Base-by-base conservation (phyloP, 805 yeast genomes). In the Suhomyces sp. region DNA sequence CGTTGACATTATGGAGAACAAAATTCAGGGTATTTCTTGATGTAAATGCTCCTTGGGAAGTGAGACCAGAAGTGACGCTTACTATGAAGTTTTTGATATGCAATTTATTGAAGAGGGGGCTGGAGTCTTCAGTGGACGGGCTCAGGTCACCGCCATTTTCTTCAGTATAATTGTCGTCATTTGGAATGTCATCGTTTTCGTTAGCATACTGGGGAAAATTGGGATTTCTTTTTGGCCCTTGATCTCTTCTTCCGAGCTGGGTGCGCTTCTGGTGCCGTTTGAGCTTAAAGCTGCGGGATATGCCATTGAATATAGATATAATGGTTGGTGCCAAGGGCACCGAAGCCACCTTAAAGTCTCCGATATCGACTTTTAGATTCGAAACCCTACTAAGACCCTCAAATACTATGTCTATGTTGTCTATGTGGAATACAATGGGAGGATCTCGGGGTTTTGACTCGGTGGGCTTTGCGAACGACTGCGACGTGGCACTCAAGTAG, bases 401-500 rank as follows among this genome's bases (percentile, higher is more conserved):
- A 56, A 85, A 84, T 4, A 73, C 68, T 1, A 80, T 51, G 2
- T 63, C 64, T 4, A 78, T 56, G 8, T 61, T 50, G 57, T 79
- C 78, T n/a, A 75, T 61, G 53, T 63, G 60, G 7, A 65, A 55
- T 5, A 76, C 44, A 7, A 61, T 50, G 2, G 66, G 64, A 6
- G 60, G 57, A 0, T 49, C 52, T 9, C n/a, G 24, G 5, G 50
- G 4, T 13, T 41, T 21, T 27, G 40, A 29, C 6, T 21, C 7
- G 2, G 24, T 33, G 13, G 25, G 22, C 47, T 53, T 52, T 13
- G 58, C 55, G 46, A 77, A 69, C 1, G 82, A 62, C 47, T 79
- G 77, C 0, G 89, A 83, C 9, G 86, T 74, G 2, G 96, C 96
- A 66, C 96, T 88, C 92, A 88, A 83, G 62, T 87, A 89, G 17